Evolutionary conservation across 139 green algal genomes (phyloP).

Genomic region (Coelastrella sp.): DNA sequence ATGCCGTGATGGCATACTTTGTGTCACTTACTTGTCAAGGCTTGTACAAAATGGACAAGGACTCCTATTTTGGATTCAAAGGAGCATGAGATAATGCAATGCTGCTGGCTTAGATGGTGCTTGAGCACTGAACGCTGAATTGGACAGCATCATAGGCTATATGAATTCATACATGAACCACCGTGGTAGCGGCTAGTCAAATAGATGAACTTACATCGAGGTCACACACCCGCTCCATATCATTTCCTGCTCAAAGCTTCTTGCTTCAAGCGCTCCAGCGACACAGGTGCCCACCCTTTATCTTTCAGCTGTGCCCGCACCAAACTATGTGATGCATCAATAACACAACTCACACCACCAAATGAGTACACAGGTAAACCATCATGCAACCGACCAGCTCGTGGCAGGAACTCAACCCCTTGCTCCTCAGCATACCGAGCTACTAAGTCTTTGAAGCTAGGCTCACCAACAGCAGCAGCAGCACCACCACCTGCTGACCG

Average conservation of each 20-base stretch:
- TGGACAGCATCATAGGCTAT: too few species aligned
- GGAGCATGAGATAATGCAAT: too few species aligned
- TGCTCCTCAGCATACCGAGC: conserved; percentile 85
- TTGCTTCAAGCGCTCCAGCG: conserved; percentile 80
- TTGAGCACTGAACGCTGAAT: too few species aligned
- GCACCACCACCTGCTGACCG: conserved; percentile 4
- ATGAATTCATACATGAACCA: too few species aligned
- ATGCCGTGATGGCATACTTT: too few species aligned
- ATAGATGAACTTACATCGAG: too few species aligned
- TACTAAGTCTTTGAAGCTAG: conserved; percentile 83
- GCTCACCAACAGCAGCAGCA: conserved; percentile 46
- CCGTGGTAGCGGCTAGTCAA: too few species aligned
- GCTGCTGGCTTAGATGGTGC: too few species aligned
- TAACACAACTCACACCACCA: conserved; percentile 84
- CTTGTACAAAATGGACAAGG: too few species aligned
- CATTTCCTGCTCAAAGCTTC: conserved; percentile 44
- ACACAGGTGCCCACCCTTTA: conserved; percentile 81
- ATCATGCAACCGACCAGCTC: conserved; percentile 83
- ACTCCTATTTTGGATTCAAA: too few species aligned
- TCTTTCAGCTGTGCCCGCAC: conserved; percentile 81
- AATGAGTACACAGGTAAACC: conserved; percentile 95
- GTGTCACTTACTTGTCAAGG: too few species aligned
- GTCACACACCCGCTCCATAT: not conserved
- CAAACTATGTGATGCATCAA: conserved; percentile 79
- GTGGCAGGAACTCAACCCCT: conserved; percentile 91